A percentile compares a stretch with the other conserved stretches of the same genome.
These are phyloP conservation scores for Anaeromyces robustus DNA, from an alignment of 192 early-diverging fungal species.

Conservation along the genomic window DNA sequence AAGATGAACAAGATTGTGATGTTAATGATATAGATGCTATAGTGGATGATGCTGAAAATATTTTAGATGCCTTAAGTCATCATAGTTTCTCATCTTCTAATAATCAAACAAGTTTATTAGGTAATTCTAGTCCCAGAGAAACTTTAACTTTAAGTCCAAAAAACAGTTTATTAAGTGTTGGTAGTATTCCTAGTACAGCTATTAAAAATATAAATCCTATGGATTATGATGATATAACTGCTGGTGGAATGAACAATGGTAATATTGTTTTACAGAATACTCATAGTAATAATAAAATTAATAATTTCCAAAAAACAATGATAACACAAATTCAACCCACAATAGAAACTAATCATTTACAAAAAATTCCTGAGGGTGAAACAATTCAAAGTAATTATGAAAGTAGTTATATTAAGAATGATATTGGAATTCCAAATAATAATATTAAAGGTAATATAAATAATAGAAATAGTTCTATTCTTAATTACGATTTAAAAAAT, in stretches of 20 bases:
- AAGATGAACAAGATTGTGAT: background rate
- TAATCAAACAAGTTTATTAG: background rate
- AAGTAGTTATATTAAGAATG: background rate
- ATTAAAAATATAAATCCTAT: background rate
- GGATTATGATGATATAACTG: no score
- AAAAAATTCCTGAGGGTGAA: background rate
- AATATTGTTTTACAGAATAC: background rate
- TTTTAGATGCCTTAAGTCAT: background rate
- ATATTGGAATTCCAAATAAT: background rate
- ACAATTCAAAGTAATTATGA: background rate
- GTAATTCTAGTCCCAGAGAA: background rate
- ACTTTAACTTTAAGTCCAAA: no score
- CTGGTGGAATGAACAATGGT: background rate
- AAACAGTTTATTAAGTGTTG: no score
- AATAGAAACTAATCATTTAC: background rate
- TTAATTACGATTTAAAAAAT: no score
- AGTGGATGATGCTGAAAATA: background rate
- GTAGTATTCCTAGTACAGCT: background rate
- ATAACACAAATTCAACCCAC: background rate
- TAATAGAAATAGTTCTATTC: no score
- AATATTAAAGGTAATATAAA: no score
- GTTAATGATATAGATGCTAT: background rate
- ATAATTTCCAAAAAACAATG: background rate
- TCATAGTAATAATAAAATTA: background rate
- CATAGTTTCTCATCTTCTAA: background rate